Evolutionary conservation across 1,139 yeast genomes (phyloP).

Genomic region (Martiniozyma asiatica): DNA sequence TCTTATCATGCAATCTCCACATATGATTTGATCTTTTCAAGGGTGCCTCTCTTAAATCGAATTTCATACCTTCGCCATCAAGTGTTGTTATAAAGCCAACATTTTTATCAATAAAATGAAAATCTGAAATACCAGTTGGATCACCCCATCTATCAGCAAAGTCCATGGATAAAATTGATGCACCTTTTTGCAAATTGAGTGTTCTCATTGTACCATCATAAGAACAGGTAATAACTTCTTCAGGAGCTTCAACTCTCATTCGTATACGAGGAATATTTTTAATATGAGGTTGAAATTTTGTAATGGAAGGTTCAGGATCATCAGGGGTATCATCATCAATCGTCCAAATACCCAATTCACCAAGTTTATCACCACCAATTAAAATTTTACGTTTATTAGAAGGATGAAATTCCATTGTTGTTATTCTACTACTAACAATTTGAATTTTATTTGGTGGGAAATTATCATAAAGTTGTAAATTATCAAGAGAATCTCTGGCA

Average conservation of each 20-base stretch:
- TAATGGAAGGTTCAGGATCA: slow-evolving; percentile 36
- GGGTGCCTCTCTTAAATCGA: slow-evolving; percentile 46
- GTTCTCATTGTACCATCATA: slow-evolving; percentile 80
- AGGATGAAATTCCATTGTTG: slow-evolving; percentile 70
- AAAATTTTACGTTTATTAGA: slow-evolving; percentile 47
- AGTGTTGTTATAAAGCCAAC: slow-evolving; percentile 63
- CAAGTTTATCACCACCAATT: slow-evolving; percentile 79
- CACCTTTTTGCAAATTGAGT: slow-evolving; percentile 51
- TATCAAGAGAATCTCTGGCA: slow-evolving; percentile 41
- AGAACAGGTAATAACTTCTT: slow-evolving; percentile 54
- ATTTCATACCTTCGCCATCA: slow-evolving; percentile 61
- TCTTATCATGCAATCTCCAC: slow-evolving; percentile 68
- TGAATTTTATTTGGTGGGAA: slow-evolving; percentile 64
- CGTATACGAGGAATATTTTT: slow-evolving; percentile 56
- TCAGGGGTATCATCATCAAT: slow-evolving; percentile 38
- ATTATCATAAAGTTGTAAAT: slow-evolving; percentile 37
- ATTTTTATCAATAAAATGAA: slow-evolving; percentile 42
- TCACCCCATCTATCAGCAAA: slow-evolving; percentile 41
- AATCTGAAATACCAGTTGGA: slow-evolving; percentile 50
- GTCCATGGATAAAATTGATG: slow-evolving; percentile 45
- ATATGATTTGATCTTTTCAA: slow-evolving; percentile 24
- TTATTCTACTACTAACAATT: slow-evolving; percentile 61
- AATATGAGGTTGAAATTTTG: slow-evolving; percentile 64
- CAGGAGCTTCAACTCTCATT: slow-evolving; percentile 31
- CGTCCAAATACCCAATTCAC: slow-evolving; percentile 86